These are phyloP conservation scores for Lodderomyces metapsilosis DNA, from an alignment of 1,139 yeast genomes.

Conservation along the genomic window DNA sequence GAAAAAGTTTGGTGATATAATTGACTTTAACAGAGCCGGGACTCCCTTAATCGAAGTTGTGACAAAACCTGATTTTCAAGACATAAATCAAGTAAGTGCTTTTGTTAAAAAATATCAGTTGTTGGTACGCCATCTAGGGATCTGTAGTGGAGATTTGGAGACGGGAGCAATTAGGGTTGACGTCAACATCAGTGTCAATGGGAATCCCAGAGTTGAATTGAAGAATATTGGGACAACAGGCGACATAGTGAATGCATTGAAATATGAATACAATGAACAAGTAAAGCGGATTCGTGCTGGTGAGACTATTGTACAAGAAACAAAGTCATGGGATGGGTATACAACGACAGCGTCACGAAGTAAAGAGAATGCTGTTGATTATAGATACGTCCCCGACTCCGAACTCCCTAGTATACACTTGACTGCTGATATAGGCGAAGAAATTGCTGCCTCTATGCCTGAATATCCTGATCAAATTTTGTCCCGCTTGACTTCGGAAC, in stretches of 20 bases:
- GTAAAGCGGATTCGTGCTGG: constrained; percentile 36
- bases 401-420: constrained; percentile 68
- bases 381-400: constrained; percentile 92
- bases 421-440: constrained; percentile 30
- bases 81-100: constrained; percentile 65
- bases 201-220: constrained; percentile 75
- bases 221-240: constrained; percentile 85
- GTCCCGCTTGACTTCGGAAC: constrained; percentile 43
- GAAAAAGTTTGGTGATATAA: constrained; percentile 49
- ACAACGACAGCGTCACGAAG: constrained; percentile 64
- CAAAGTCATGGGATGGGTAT: constrained; percentile 89
- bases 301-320: constrained; percentile 53
- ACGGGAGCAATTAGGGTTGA: constrained; percentile 95
- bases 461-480: constrained; percentile 63
- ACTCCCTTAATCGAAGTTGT: constrained; percentile 88
- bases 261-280: constrained; percentile 76
- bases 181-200: constrained; percentile 79
- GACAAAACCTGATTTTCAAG: constrained; percentile 81
- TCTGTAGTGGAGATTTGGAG: constrained; percentile 89
- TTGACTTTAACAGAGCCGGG: constrained; percentile 84
- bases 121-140: constrained; percentile 61
- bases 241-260: constrained; percentile 76
- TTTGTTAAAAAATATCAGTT: constrained; percentile 81
- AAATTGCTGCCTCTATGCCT: constrained; percentile 49
- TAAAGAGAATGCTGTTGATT: constrained; percentile 83